These are phyloP conservation scores for Chaetothyriales sp. DNA, from an alignment of 2,329 filamentous ascomycete genomes.

Conservation along the genomic window DNA sequence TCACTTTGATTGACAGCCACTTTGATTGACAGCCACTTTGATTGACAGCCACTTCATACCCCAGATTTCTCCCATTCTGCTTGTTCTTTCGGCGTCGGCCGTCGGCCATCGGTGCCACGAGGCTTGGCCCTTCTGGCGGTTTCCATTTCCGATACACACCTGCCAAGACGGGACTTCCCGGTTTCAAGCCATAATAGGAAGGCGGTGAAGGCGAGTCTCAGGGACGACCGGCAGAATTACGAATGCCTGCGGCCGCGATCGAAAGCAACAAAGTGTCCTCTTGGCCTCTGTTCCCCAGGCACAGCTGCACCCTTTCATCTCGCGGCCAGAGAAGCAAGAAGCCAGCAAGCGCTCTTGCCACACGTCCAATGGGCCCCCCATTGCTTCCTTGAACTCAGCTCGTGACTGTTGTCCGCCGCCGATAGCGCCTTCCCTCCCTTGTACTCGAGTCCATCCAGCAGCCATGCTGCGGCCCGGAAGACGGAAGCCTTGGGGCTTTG, in stretches of 20 bases:
- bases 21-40: no score
- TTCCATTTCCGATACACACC: no score
- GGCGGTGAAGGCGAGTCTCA: background rate
- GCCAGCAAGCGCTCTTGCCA: background rate
- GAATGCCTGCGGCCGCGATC: background rate
- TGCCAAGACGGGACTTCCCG: background rate
- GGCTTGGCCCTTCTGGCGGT: no score
- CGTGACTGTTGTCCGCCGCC: background rate
- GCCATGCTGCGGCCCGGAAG: constrained; percentile 35
- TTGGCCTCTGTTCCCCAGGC: background rate
- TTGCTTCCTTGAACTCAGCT: background rate
- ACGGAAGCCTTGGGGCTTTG: constrained; percentile 24
- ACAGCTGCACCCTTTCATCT: background rate
- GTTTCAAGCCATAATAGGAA: background rate
- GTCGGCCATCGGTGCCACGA: no score
- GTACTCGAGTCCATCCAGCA: constrained; percentile 19
- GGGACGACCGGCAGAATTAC: background rate
- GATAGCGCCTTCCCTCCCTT: no score
- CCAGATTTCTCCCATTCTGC: no score
- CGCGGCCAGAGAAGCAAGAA: background rate
- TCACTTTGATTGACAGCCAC: no score
- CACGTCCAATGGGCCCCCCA: background rate
- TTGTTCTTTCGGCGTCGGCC: no score
- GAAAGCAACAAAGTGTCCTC: background rate
- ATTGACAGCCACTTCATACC: no score